Base-by-base conservation (phyloP, 495 filamentous ascomycete species). In the Cercophora sp. region DNA sequence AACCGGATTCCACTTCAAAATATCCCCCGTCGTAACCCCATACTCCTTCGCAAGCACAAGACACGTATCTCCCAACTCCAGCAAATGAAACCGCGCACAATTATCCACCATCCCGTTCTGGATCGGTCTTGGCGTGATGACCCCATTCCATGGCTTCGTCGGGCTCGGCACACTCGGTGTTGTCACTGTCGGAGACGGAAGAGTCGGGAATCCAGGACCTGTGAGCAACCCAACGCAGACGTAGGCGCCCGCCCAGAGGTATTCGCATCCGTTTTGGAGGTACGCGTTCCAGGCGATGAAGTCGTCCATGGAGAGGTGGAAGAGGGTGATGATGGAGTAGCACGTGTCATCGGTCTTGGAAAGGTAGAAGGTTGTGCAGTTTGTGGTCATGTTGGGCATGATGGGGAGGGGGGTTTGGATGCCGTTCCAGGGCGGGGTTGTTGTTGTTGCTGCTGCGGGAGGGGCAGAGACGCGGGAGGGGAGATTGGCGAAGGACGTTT, bases 281-380 rank as follows among this genome's bases (percentile, higher is more conserved):
- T 50, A 49, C 31, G 65, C 66, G 52, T 72, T 70, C 62, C 68
- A 73, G 44, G 53, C 53, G 39, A 61, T 58, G n/a, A 72, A 61
- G 42, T 65, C 48, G 18, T 34, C 31, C 13, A 67, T 26, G 42
- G 64, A 55, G 37, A 73, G 68, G 2, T 58, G 51, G 37, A 55
- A 18, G 24, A 25, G 24, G 10, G 52, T 31, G 19, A 65, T 67
- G 29, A 80, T 61, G 27, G 60, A 57, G 13, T 46, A 45, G 56
- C 77, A 80, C 48, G 60, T 67, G 51, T 80, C 76, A 25, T 70
- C 73, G 3, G 39, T 32, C 11, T 51, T 19, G 13, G 77, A 67
- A 15, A 67, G 57, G 55, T 72, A 65, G 56, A 73, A 79, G 34
- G 64, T 54, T 40, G 70, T 58, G 61, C 76, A 80, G 57, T 64